A percentile compares a stretch with the other conserved stretches of the same genome.
phyloP scores from a whole-genome alignment of 768 basidiomycete genomes.

The Termitomyces sp. region DNA sequence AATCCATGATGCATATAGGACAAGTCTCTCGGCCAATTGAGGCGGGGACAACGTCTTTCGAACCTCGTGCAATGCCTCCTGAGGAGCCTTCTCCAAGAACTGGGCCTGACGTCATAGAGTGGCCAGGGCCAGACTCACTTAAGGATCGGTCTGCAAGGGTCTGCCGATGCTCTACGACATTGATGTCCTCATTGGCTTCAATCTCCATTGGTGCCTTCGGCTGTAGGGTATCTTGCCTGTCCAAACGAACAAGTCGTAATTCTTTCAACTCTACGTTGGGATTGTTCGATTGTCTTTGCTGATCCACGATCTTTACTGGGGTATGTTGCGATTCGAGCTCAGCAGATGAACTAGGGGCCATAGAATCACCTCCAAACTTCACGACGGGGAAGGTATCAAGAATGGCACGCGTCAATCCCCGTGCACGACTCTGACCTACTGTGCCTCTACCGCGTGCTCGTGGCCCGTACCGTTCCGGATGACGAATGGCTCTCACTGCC shows the following conservation, averaged over 20 bases:
- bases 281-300: constrained; percentile 4
- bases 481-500: constrained; percentile 77
- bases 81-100: constrained; percentile 18
- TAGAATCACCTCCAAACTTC: constrained; percentile 54
- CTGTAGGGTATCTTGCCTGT: not conserved
- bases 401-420: constrained; percentile 88
- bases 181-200: not conserved
- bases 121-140: not conserved
- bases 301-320: constrained; percentile 22
- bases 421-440: constrained; percentile 58
- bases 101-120: not conserved
- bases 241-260: constrained; percentile 11
- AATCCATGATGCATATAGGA: constrained; percentile 93
- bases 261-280: constrained; percentile 10
- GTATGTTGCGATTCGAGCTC: not conserved
- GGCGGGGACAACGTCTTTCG: constrained; percentile 47
- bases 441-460: constrained; percentile 38
- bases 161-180: not conserved
- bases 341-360: not conserved
- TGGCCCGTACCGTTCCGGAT: constrained; percentile 91
- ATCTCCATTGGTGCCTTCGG: not conserved
- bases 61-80: constrained; percentile 5
- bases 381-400: constrained; percentile 94
- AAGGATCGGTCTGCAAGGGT: not conserved
- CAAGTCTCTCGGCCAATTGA: constrained; percentile 81